These are phyloP conservation scores for Cardamine resedifolia DNA, from an alignment of 345 rosid species.

Conservation along the genomic window DNA sequence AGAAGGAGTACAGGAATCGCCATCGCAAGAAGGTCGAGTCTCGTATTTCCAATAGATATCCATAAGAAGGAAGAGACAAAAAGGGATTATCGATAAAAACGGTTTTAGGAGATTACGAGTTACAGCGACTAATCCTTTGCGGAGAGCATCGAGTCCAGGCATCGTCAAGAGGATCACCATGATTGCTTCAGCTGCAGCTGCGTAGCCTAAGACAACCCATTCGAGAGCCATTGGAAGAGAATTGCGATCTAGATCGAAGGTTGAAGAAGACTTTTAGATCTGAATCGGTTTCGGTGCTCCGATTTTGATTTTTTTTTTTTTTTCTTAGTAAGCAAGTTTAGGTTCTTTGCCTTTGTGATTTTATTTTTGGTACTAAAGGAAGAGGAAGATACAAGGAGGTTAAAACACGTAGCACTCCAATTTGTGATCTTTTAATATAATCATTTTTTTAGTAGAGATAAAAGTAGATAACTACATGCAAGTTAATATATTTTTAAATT, in stretches of 20 bases:
- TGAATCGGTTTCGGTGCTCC: conserved; percentile 21
- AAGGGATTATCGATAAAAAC: conserved; percentile 75
- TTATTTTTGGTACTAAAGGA: conserved; percentile 10
- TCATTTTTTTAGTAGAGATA: no score
- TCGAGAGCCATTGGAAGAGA: conserved; percentile 69
- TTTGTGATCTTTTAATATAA: no score
- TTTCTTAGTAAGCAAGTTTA: conserved; percentile 33
- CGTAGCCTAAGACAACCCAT: conserved; percentile 86
- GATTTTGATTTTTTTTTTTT: not conserved
- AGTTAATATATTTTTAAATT: no score
- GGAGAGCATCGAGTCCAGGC: conserved; percentile 75
- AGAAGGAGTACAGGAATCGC: conserved; percentile 66
- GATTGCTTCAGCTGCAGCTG: conserved; percentile 88
- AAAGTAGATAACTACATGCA: no score
- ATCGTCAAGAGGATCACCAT: conserved; percentile 82
- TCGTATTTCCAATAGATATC: conserved; percentile 97
- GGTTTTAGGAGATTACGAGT: conserved; percentile 85
- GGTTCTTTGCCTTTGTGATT: conserved; percentile 2
- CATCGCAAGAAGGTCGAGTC: conserved; percentile 69
- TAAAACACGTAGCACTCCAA: no score
- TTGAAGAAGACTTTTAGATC: conserved; percentile 20
- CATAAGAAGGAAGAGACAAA: conserved; percentile 81
- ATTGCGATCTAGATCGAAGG: not conserved
- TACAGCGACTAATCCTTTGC: conserved; percentile 69
- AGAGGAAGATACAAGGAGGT: not conserved